These are phyloP conservation scores for Filosporella fistucella DNA, from an alignment of 495 filamentous ascomycete species.

Conservation along the genomic window DNA sequence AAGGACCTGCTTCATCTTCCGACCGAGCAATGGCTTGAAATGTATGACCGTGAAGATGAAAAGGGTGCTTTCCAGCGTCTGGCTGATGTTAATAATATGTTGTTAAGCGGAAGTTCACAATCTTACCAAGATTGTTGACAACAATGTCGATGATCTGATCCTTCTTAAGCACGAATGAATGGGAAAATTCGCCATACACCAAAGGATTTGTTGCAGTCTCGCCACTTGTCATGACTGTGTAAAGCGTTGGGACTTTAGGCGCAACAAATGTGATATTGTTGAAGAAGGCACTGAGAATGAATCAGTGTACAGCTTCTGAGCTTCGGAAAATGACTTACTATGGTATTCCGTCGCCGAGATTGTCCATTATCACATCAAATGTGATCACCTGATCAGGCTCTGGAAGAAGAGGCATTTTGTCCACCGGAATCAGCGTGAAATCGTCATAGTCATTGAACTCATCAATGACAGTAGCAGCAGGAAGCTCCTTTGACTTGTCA, in stretches of 20 bases:
- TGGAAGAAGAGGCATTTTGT: constrained; percentile 50
- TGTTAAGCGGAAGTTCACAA: neutral
- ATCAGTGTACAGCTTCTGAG: neutral
- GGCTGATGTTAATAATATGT: constrained; percentile 16
- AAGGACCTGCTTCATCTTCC: constrained; percentile 36
- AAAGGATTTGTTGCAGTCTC: constrained; percentile 52
- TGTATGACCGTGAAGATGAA: constrained; percentile 83
- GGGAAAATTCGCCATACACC: constrained; percentile 72
- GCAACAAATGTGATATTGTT: constrained; percentile 71
- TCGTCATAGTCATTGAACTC: constrained; percentile 70
- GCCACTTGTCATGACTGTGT: constrained; percentile 65
- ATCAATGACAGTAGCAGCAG: constrained; percentile 48
- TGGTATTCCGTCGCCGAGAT: constrained; percentile 68
- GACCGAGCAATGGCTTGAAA: constrained; percentile 61
- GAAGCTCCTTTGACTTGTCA: constrained; percentile 52
- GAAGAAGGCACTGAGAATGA: constrained; percentile 60
- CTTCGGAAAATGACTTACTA: constrained; percentile 43
- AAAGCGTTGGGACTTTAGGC: constrained; percentile 78
- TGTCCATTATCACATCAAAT: constrained; percentile 61
- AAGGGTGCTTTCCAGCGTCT: constrained; percentile 55
- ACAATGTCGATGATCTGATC: constrained; percentile 71
- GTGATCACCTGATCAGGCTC: constrained; percentile 56
- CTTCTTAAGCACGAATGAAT: constrained; percentile 63
- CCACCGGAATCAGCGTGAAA: constrained; percentile 60
- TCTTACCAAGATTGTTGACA: constrained; percentile 61